Evolutionary conservation across 805 yeast genomes (phyloP), one percentile per base, ranked within the genome.

Genomic region (Myxozyma sirexii): DNA sequence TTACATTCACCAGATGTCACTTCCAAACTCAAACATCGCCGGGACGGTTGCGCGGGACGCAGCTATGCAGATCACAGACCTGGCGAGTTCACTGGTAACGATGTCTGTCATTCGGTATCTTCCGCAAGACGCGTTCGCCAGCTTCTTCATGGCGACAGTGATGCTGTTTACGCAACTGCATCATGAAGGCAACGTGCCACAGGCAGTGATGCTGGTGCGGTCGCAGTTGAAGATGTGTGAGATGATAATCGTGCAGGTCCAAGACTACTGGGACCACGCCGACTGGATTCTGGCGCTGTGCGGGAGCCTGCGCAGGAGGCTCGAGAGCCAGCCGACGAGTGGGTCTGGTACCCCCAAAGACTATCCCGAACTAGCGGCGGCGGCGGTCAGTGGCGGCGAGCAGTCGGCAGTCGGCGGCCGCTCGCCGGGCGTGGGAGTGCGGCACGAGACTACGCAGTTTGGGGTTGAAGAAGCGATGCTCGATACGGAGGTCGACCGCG

Each of bases 231-330:
- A 44, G 21, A 23, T 63, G 23, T 62, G 64, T 43, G 63, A 61
- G 46, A 35, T 48, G 46, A 57, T 63, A 19, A 29, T 63, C 13
- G 41, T 41, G 19, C 56, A 57, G 33, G 38, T 52, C 17, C 59
- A 54, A 33, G 66, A 63, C 21, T 38, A 24, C n/a, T 63, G 66
- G 66, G 66, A 63, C 6, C 60, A 62, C 35, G 64, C 66, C 23
- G 63, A 57, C n/a, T 62, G 60, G 56, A 38, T 61, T 4, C 29
- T 61, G 19, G 49, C 53, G 12, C 38, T 60, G n/a, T 59, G 64
- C 4, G 53, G 42, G 29, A 13, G 21, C 1, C 27, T 54, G 46
- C 31, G 56, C 23, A 38, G 37, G 42, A 33, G 21, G 31, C 43
- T n/a, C n/a, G n/a, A n/a, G n/a, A n/a, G n/a, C n/a, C n/a, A n/a